A percentile compares a stretch with the other conserved stretches of the same genome.
Conservation (phyloP, 495 filamentous ascomycete species). For the Aspergillus cristatus region DNA sequence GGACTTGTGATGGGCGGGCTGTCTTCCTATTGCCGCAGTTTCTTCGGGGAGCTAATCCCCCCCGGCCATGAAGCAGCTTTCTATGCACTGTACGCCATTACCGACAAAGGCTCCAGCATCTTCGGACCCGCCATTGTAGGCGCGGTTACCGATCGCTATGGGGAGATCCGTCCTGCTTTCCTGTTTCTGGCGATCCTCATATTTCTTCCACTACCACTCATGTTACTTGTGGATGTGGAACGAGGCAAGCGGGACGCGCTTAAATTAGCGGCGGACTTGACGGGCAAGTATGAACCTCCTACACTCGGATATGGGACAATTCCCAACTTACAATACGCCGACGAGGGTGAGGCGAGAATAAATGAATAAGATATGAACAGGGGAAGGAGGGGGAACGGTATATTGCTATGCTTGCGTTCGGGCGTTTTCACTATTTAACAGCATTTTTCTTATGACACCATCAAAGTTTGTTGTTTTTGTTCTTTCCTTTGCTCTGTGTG, state of each 20-base stretch:
- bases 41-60: slow-evolving; percentile 88
- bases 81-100: slow-evolving; percentile 94
- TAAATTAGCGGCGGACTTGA: slow-evolving; percentile 59
- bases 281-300: slow-evolving; percentile 19
- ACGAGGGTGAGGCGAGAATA: not conserved
- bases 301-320: slow-evolving; percentile 18
- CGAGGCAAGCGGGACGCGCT: slow-evolving; percentile 72
- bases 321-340: slow-evolving; percentile 1
- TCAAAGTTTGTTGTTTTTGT: too few relatives aligned
- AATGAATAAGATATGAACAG: not conserved
- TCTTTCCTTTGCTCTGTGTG: too few relatives aligned
- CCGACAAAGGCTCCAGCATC: slow-evolving; percentile 90
- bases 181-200: slow-evolving; percentile 83
- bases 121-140: slow-evolving; percentile 95
- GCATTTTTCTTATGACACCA: too few relatives aligned
- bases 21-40: slow-evolving; percentile 85
- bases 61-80: slow-evolving; percentile 93
- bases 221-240: slow-evolving; percentile 82
- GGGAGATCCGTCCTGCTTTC: slow-evolving; percentile 87
- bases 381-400: not conserved
- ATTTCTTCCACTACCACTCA: slow-evolving; percentile 71
- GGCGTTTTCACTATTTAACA: too few relatives aligned
- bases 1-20: slow-evolving; percentile 89
- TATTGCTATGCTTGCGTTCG: too few relatives aligned
- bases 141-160: slow-evolving; percentile 78